Conservation (phyloP, 2,329 filamentous ascomycete genomes). For the Colletotrichum sp. region DNA sequence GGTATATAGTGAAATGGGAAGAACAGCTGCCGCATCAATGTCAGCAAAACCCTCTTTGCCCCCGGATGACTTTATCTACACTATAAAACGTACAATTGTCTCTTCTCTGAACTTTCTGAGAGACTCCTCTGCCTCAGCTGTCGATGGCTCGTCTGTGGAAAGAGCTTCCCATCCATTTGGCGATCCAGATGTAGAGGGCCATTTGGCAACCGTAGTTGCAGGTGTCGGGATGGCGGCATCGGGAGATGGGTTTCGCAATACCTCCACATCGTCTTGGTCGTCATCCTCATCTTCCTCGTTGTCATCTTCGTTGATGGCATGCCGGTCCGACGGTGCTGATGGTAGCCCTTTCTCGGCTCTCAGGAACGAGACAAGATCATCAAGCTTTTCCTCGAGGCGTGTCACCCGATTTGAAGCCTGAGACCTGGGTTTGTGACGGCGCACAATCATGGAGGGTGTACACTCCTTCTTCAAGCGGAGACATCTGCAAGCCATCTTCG, state of each 20-base stretch:
- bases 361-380: neutral
- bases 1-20: neutral
- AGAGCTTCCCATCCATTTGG: fast-evolving
- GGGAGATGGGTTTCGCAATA: fast-evolving
- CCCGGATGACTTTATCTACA: fast-evolving
- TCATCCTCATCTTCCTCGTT: neutral
- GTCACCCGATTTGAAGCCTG: neutral
- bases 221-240: neutral
- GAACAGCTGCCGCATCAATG: fast-evolving
- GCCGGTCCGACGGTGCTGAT: fast-evolving
- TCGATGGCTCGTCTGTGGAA: fast-evolving
- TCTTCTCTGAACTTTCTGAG: neutral
- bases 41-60: fast-evolving
- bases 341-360: neutral
- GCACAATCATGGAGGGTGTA: neutral
- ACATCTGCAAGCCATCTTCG: neutral
- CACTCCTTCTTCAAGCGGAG: neutral
- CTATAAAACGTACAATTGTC: fast-evolving
- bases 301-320: fast-evolving
- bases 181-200: neutral
- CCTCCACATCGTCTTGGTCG: fast-evolving
- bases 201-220: neutral
- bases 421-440: neutral
- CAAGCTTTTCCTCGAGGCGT: neutral
- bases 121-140: neutral